phyloP scores from a whole-genome alignment of 139 green algal genomes.

The Closterium sp. region DNA sequence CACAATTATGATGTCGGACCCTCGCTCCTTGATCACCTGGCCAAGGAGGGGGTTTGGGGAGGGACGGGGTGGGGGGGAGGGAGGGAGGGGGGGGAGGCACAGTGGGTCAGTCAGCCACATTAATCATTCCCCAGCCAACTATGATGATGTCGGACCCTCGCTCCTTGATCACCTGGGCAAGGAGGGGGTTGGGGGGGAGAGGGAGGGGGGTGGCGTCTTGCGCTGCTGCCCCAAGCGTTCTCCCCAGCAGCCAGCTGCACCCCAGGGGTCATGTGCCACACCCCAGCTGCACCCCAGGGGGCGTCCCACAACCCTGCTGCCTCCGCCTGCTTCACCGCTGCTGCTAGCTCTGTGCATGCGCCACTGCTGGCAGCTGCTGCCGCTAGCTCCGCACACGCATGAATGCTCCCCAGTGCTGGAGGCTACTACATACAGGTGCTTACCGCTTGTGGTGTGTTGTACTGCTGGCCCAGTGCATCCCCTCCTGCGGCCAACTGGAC shows the following conservation, averaged over 20 bases:
- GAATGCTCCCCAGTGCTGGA: too few relatives aligned
- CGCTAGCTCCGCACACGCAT: neutral
- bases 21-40: slow-evolving; percentile 75
- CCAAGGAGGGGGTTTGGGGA: too few relatives aligned
- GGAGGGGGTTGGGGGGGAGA: neutral
- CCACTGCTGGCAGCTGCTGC: neutral
- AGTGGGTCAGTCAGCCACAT: too few relatives aligned
- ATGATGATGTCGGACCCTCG: slow-evolving; percentile 82
- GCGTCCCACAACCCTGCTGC: too few relatives aligned
- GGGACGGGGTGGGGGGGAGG: too few relatives aligned
- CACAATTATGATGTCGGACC: slow-evolving; percentile 98
- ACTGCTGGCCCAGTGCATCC: slow-evolving; percentile 96
- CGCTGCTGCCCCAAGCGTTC: too few relatives aligned
- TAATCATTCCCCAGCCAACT: neutral
- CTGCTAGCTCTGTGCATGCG: neutral
- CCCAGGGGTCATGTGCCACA: too few relatives aligned
- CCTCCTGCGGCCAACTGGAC: slow-evolving; percentile 86
- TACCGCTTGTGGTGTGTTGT: slow-evolving; percentile 84
- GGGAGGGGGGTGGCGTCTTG: slow-evolving; percentile 2
- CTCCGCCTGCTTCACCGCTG: too few relatives aligned
- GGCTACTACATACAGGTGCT: neutral
- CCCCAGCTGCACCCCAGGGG: too few relatives aligned
- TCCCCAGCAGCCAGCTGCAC: too few relatives aligned
- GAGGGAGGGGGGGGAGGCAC: too few relatives aligned
- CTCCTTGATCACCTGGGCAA: slow-evolving; percentile 4